Evolutionary conservation across 495 filamentous ascomycete genomes (phyloP).

Genomic region (Mytilinidion resinicola): DNA sequence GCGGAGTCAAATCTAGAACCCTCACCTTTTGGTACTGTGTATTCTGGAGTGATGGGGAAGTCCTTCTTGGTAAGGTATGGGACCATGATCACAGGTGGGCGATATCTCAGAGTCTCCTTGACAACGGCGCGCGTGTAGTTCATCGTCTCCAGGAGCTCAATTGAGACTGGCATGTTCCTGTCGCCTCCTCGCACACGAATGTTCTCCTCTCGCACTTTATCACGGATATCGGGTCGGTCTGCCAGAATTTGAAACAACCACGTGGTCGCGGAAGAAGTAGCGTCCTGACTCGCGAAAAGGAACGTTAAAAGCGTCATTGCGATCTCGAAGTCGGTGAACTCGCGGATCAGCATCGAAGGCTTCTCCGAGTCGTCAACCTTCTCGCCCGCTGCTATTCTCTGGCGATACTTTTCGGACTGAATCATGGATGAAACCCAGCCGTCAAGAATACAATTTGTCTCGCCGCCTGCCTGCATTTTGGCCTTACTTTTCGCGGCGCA

Average conservation of each 20-base stretch:
- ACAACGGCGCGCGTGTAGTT: conserved; percentile 88
- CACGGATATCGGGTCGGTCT: conserved; percentile 84
- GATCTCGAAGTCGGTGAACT: conserved; percentile 90
- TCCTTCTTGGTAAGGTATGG: conserved; percentile 92
- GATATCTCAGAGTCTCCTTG: conserved; percentile 89
- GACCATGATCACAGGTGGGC: conserved; percentile 96
- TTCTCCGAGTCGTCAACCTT: conserved; percentile 65
- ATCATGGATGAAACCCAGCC: conserved; percentile 84
- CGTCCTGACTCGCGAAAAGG: conserved; percentile 96
- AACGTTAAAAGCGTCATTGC: conserved; percentile 94
- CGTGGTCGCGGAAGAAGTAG: conserved; percentile 83
- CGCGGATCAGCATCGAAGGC: conserved; percentile 71
- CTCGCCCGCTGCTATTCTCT: conserved; percentile 62
- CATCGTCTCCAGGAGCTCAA: conserved; percentile 84
- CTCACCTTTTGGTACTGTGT: conserved; percentile 78
- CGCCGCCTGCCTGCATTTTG: conserved; percentile 84
- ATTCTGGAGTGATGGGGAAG: conserved; percentile 84
- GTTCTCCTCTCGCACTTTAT: conserved; percentile 90
- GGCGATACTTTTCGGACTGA: conserved; percentile 69
- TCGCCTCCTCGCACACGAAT: conserved; percentile 71
- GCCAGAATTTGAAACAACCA: conserved; percentile 96
- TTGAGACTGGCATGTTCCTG: conserved; percentile 57
- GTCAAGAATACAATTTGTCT: conserved; percentile 88
- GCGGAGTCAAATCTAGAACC: neutral
- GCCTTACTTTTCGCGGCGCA: conserved; percentile 91